Conservation (phyloP, 495 filamentous ascomycete genomes). For the Annulohypoxylon moriforme region DNA sequence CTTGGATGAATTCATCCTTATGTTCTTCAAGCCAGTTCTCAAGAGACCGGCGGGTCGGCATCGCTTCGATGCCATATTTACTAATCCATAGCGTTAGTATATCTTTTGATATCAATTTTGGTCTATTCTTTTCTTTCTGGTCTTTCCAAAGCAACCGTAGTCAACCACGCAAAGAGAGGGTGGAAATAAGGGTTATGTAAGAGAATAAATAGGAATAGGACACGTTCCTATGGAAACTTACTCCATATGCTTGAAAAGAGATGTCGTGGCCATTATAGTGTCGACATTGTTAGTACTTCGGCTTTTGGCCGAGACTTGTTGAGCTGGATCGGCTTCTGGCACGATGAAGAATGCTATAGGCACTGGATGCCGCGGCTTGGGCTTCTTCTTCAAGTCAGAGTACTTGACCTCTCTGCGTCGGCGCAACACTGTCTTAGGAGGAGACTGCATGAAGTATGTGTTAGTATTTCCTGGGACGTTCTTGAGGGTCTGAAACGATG, state of each 20-base stretch:
- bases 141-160: too few relatives aligned
- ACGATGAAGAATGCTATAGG: conserved; percentile 25
- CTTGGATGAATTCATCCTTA: conserved; percentile 28
- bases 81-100: conserved; percentile 18
- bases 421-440: conserved; percentile 8
- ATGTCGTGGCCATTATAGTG: conserved; percentile 20
- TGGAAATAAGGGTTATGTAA: too few relatives aligned
- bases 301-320: conserved; percentile 4
- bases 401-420: background rate
- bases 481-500: too few relatives aligned
- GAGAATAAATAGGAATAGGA: background rate
- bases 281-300: conserved; percentile 18
- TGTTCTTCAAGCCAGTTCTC: conserved; percentile 23
- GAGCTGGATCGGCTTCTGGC: background rate
- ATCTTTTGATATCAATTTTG: too few relatives aligned
- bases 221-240: conserved; percentile 11
- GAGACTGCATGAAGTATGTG: background rate
- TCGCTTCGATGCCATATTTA: conserved; percentile 23
- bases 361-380: background rate
- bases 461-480: too few relatives aligned
- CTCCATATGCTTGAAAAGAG: conserved; percentile 24
- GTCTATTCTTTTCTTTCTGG: too few relatives aligned
- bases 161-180: too few relatives aligned
- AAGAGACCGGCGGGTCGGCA: conserved; percentile 19
- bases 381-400: background rate